Base-by-base conservation (phyloP, 2,329 filamentous ascomycete genomes). In the Microsporum ferrugineum region DNA sequence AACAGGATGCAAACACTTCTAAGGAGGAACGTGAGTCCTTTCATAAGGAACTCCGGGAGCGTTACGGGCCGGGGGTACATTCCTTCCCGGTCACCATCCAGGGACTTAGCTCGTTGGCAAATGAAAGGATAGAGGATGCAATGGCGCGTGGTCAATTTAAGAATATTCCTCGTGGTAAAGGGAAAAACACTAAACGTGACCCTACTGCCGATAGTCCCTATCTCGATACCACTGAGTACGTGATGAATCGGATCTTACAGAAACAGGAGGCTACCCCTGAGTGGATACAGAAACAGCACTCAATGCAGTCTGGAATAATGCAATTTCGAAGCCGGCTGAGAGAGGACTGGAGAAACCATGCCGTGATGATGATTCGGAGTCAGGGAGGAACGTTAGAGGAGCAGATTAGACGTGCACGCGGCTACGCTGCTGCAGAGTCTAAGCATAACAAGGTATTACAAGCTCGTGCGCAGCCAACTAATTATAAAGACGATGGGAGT, bases 211-310 rank as follows among this genome's bases (percentile, higher is more conserved):
- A 87, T 67, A 95, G 88, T 66, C 91, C 94, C 0, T 97, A 95
- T 69, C 84, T 97, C 61, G 90, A 97, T 70, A 97, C 92, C 0
- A 97, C 94, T 0, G 92, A 97, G 74, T 96, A 96, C 72, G 89
- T 97, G 68, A 88, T 97, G 87, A 97, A 99, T 76, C 94, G 95
- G 75, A 96, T 97, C 78, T 96, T 99, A 65, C 89, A 96, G 75
- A 87, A 88, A 62, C 94, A 99, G 73, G 91, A 96, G 23, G 89
- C 97, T 63, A 89, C 95, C 0, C 94, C 94, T 0, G 92, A 92
- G 0, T 99, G 94, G 94, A 97, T 99, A 63, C 94, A 99, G 75
- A 97, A 96, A 75, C 94, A 99, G 72, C 92, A 97, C 71, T 91
- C 96, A 68, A 77, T 97, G 4, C 81, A 85, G 8, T 84, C 83